Base-by-base conservation (phyloP, 495 filamentous ascomycete genomes). In the Acidiella bohemica region DNA sequence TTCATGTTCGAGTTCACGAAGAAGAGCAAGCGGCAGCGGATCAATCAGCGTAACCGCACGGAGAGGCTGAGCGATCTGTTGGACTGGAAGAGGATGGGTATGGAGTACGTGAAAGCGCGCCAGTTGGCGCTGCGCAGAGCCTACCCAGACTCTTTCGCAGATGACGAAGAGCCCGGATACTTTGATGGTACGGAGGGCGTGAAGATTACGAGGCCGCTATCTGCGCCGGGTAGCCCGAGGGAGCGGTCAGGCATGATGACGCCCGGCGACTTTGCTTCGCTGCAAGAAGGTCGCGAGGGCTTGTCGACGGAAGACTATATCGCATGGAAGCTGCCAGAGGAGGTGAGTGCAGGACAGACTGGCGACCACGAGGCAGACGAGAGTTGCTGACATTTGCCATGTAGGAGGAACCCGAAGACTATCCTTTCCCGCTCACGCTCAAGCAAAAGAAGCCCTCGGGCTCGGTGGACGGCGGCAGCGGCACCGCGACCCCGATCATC, bases 1-100 rank as follows among this genome's bases (percentile, higher is more conserved):
- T 84, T 77, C 67, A 95, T 97, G 90, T 90, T 78, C 56, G 84
- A 96, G 21, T 97, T 96, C 59, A 75, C 84, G n/a, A 64, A 68
- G 46, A 97, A 96, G 72, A 93, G 83, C 60, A 77, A 85, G 42
- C 75, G 90, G 25, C 90, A 97, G 59, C 80, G 90, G 16, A 97
- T 97, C 67, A 97, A 97, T 65, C 92, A 95, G 65, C 75, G 90
- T 13, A 97, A 97, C 64, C 76, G 90, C n/a, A 96, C 92, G 0
- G 90, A 97, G 64, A 75, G 90, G 17, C 64, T 97, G 35, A 92
- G 85, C 51, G 90, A 97, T 57, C 68, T 97, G 22, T 67, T 97
- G 32, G 90, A 97, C 61, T 97, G 90, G 90, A 97, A 97, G 69
- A 71, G 90, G 28, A 97, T 97, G 90, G 90, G 90, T 9, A 75